Evolutionary conservation across 495 filamentous ascomycete species (phyloP).

Genomic region (Jackrogersella minutella): DNA sequence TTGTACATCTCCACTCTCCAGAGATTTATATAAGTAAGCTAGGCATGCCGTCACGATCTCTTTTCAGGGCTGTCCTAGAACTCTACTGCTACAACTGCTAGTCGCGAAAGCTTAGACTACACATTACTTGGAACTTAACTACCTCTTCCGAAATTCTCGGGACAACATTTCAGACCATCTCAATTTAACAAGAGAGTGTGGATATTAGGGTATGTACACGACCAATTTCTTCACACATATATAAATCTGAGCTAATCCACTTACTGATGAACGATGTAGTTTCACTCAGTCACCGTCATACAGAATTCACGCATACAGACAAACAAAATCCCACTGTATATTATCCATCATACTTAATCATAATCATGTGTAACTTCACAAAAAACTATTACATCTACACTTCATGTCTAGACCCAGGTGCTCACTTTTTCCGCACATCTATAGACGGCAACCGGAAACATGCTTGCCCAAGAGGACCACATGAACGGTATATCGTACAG

Average conservation of each 20-base stretch:
- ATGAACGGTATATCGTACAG: slow-evolving; percentile 76
- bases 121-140: slow-evolving; percentile 10
- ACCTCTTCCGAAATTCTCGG: slow-evolving; percentile 5
- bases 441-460: slow-evolving; percentile 69
- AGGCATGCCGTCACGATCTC: slow-evolving; percentile 35
- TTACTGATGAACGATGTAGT: slow-evolving; percentile 11
- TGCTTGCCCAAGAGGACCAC: slow-evolving; percentile 71
- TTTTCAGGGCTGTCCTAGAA: slow-evolving; percentile 22
- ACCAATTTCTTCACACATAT: not conserved
- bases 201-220: slow-evolving; percentile 18
- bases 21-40: slow-evolving; percentile 36
- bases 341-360: slow-evolving; percentile 20
- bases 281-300: slow-evolving; percentile 4
- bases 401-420: slow-evolving; percentile 68
- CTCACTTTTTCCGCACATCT: slow-evolving; percentile 73
- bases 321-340: slow-evolving; percentile 1
- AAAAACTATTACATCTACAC: slow-evolving; percentile 83
- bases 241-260: not conserved
- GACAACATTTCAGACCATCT: not conserved
- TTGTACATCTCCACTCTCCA: slow-evolving; percentile 28
- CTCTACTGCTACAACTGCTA: slow-evolving; percentile 17
- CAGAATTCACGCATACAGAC: slow-evolving; percentile 2
- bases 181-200: not conserved
- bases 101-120: not conserved
- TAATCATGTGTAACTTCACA: slow-evolving; percentile 78